Conservation (phyloP, 2,329 filamentous ascomycete species). For the Aspergillus aculeatus region DNA sequence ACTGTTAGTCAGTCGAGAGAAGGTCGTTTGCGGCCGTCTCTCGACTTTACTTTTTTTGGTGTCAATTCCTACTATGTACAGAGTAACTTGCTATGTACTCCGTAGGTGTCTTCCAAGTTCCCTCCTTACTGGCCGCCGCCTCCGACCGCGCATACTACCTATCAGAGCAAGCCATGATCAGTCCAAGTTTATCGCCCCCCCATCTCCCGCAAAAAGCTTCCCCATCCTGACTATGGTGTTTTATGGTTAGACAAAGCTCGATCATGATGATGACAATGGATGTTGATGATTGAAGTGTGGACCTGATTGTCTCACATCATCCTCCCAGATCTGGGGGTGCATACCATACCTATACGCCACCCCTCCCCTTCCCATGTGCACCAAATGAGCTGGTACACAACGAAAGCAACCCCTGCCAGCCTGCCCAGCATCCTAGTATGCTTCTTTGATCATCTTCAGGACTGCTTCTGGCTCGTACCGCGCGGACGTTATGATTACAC, state of each 20-base stretch:
- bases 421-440: neutral
- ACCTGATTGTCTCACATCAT: neutral
- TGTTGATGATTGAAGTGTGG: neutral
- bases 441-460: neutral
- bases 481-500: neutral
- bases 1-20: neutral
- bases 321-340: neutral
- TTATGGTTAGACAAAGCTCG: neutral
- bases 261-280: constrained; percentile 5
- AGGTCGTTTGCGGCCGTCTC: neutral
- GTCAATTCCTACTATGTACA: too few species aligned
- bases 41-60: neutral
- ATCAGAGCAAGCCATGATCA: constrained; percentile 2
- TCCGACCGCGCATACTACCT: constrained; percentile 5
- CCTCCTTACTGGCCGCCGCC: neutral
- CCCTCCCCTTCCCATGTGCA: too few species aligned
- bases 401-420: neutral
- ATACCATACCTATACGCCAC: neutral
- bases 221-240: neutral
- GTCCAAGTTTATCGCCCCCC: neutral
- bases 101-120: neutral
- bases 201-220: neutral
- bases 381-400: neutral
- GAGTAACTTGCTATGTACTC: neutral
- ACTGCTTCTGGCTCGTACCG: neutral